Evolutionary conservation across 495 filamentous ascomycete genomes (phyloP).

Genomic region (Penicillium chermesinum): DNA sequence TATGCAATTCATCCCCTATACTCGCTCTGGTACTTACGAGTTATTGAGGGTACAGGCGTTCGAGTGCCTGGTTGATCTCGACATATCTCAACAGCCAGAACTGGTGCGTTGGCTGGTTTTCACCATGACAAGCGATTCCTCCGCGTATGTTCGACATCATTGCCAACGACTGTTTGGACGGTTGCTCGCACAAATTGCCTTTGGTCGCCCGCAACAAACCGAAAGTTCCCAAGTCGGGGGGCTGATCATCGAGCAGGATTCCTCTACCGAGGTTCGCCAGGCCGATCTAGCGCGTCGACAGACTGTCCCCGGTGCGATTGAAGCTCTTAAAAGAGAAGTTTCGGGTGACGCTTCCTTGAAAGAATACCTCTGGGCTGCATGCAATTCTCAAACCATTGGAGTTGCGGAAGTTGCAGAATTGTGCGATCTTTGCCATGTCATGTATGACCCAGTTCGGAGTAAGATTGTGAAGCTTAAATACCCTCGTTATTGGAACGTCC

Average conservation of each 20-base stretch:
- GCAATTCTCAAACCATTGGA: constrained; percentile 61
- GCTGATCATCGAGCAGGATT: constrained; percentile 79
- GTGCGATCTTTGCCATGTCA: constrained; percentile 65
- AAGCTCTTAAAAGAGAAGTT: constrained; percentile 68
- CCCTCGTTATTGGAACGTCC: constrained; percentile 65
- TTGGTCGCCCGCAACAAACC: constrained; percentile 52
- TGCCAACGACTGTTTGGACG: constrained; percentile 63
- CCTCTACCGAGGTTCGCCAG: constrained; percentile 60
- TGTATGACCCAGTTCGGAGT: constrained; percentile 64
- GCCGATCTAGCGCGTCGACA: constrained; percentile 66
- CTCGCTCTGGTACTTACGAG: constrained; percentile 70
- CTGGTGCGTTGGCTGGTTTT: constrained; percentile 67
- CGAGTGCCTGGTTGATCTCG: constrained; percentile 71
- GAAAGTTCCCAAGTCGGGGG: constrained; percentile 42
- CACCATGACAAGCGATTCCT: constrained; percentile 68
- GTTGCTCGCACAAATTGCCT: constrained; percentile 73
- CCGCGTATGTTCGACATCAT: constrained; percentile 69
- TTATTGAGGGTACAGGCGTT: constrained; percentile 79
- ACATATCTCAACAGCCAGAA: constrained; percentile 55
- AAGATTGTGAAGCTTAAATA: constrained; percentile 59
- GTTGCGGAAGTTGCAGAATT: constrained; percentile 71
- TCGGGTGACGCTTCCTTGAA: constrained; percentile 56
- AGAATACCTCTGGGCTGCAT: constrained; percentile 70
- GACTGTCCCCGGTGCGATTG: constrained; percentile 70
- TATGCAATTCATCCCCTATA: constrained; percentile 74